These are phyloP conservation scores for Xylariales sp. DNA, from an alignment of 2,329 filamentous ascomycete genomes.

Conservation along the genomic window DNA sequence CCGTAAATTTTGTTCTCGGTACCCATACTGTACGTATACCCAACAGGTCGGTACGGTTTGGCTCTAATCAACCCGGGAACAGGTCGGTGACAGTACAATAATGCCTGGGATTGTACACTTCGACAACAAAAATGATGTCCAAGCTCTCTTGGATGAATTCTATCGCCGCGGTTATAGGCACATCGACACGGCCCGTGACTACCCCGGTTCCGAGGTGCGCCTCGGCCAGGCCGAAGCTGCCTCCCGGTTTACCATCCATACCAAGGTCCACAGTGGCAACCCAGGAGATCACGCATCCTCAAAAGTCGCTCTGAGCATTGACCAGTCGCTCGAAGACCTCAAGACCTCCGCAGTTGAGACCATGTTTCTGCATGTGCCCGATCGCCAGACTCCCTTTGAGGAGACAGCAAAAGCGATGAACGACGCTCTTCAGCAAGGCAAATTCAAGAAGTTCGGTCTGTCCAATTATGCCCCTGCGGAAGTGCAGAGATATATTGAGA, in stretches of 20 bases:
- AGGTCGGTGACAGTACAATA: slow-evolving; percentile 11
- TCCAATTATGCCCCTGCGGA: slow-evolving; percentile 37
- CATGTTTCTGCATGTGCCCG: slow-evolving; percentile 40
- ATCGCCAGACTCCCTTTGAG: slow-evolving; percentile 44
- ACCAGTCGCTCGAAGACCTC: slow-evolving; percentile 25
- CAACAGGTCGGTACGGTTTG: not conserved
- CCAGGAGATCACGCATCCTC: slow-evolving; percentile 16
- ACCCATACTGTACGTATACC: not conserved
- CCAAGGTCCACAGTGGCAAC: slow-evolving; percentile 27
- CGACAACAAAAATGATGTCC: slow-evolving; percentile 11
- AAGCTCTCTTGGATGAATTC: slow-evolving; percentile 10
- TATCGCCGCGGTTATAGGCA: slow-evolving; percentile 10
- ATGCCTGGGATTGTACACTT: slow-evolving; percentile 9
- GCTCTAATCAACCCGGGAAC: not conserved
- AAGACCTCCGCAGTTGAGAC: slow-evolving; percentile 13
- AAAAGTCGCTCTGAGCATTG: slow-evolving; percentile 23
- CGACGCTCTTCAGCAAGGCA: slow-evolving; percentile 50
- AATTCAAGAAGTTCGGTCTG: slow-evolving; percentile 36
- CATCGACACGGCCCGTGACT: slow-evolving; percentile 38
- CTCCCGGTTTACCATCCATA: slow-evolving; percentile 27
- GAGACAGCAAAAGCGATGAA: slow-evolving; percentile 59
- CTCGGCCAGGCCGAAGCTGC: slow-evolving; percentile 22
- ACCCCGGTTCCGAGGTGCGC: slow-evolving; percentile 26
- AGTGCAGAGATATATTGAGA: slow-evolving; percentile 29
- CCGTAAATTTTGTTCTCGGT: not conserved